Conservation (phyloP, 768 basidiomycete species). For the Scleroderma citrinum region DNA sequence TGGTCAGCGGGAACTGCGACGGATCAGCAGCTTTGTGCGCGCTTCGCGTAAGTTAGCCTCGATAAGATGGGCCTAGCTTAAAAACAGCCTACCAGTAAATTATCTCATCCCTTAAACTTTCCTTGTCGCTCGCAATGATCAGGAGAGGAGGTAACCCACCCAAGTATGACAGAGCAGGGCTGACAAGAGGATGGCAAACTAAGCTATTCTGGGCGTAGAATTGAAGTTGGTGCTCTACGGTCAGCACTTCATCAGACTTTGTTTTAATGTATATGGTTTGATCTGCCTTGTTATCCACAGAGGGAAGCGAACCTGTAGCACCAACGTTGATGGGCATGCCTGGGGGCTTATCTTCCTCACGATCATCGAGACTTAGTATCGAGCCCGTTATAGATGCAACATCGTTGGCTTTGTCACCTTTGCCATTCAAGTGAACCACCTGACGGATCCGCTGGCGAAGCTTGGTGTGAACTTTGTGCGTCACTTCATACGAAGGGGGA, state of each 20-base stretch:
- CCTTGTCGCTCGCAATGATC: slow-evolving; percentile 82
- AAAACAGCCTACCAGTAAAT: slow-evolving; percentile 62
- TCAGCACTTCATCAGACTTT: slow-evolving; percentile 45
- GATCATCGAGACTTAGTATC: slow-evolving; percentile 7
- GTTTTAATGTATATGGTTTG: slow-evolving; percentile 44
- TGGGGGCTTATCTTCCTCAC: slow-evolving; percentile 11
- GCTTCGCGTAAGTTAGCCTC: slow-evolving; percentile 30
- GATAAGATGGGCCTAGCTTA: background rate
- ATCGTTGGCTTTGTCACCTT: slow-evolving; percentile 8
- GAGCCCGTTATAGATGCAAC: background rate
- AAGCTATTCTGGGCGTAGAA: slow-evolving; percentile 80
- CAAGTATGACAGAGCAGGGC: slow-evolving; percentile 73
- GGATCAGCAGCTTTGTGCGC: slow-evolving; percentile 93
- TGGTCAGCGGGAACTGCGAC: slow-evolving; percentile 48
- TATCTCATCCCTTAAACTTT: slow-evolving; percentile 89
- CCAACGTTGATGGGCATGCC: slow-evolving; percentile 43
- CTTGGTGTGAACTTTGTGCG: slow-evolving; percentile 47
- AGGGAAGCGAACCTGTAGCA: slow-evolving; percentile 40
- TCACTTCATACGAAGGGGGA: slow-evolving; percentile 63
- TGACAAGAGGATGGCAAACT: slow-evolving; percentile 75
- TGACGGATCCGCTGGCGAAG: slow-evolving; percentile 59
- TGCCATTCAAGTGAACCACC: slow-evolving; percentile 36
- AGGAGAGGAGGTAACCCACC: slow-evolving; percentile 88
- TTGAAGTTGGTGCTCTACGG: slow-evolving; percentile 70
- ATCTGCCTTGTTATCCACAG: slow-evolving; percentile 28